Conservation (phyloP, 2,329 filamentous ascomycete genomes). For the Trichoderma atroviride region DNA sequence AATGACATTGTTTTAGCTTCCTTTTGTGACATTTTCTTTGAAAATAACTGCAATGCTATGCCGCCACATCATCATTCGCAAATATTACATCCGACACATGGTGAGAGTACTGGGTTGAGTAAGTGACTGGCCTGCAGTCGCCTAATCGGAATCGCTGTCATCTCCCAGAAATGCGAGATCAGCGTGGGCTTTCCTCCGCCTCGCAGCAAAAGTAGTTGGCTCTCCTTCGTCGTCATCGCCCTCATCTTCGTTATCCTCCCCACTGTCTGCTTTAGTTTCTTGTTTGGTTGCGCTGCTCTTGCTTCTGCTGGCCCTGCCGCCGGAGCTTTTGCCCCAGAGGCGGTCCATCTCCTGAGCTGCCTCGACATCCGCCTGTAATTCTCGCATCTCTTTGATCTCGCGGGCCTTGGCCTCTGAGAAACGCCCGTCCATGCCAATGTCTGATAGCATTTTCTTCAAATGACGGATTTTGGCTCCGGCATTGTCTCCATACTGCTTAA, state of each 20-base stretch:
- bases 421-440: constrained; percentile 84
- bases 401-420: constrained; percentile 83
- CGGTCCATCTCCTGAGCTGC: constrained; percentile 80
- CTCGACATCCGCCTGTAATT: constrained; percentile 82
- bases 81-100: not conserved
- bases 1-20: not conserved
- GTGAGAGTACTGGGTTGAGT: not conserved
- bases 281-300: constrained; percentile 38
- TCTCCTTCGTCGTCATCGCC: constrained; percentile 39
- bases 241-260: constrained; percentile 38
- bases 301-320: constrained; percentile 47
- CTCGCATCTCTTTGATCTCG: constrained; percentile 84
- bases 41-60: not conserved
- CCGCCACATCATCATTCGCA: not conserved
- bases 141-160: constrained; percentile 66
- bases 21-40: not conserved
- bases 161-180: constrained; percentile 69
- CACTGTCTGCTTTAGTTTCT: constrained; percentile 33
- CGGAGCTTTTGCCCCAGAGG: constrained; percentile 66
- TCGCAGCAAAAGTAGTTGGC: constrained; percentile 45
- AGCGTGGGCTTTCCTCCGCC: constrained; percentile 51
- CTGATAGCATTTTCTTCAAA: constrained; percentile 74
- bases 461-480: constrained; percentile 79
- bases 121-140: constrained; percentile 18
- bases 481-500: constrained; percentile 73